Base-by-base conservation (phyloP, 345 rosid genomes). In the Fremontodendron californicum region DNA sequence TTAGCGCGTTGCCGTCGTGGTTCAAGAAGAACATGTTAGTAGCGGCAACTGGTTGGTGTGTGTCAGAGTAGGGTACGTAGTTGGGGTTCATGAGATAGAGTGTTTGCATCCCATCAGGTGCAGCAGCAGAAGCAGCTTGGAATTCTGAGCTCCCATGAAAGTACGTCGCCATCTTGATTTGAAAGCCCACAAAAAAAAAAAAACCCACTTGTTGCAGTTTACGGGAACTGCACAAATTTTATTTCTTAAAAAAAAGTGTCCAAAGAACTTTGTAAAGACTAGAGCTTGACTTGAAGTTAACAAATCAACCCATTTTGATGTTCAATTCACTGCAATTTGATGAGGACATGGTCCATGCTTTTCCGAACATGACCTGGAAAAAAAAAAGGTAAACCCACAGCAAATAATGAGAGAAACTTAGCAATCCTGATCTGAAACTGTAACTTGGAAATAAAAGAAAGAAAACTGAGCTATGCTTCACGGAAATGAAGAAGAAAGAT, bases 51-150 rank as follows among this genome's bases (percentile, higher is more conserved):
- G 71, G 64, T 68, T 75, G 49, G 48, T 79, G 23, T 23, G 86
- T 74, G 77, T 83, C 84, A 61, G 89, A 79, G 77, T 81, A 86
- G 5, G 88, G 86, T 9, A 81, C 74, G 77, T 76, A 85, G 79
- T 49, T 85, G 39, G 89, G 89, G 80, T 88, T 88, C 84, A 83
- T 78, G 66, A 88, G 86, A 63, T 80, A 81, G 31, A 88, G 88
- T 27, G 89, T 86, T 70, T 86, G 91, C 73, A 86, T 79, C 73
- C 62, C 67, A 60, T 60, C 68, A 60, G 68, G 55, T 12, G 77
- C 69, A 3, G 77, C 55, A 63, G 79, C 87, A 48, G 82, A 74
- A 73, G 75, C 81, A n/a, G 80, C 80, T 82, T 88, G 89, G 81
- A 82, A 78, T 80, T 88, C 89, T 43, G 89, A 78, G 74, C 87